phyloP scores from a whole-genome alignment of 768 basidiomycete species.

The Tephrocybe rancida region DNA sequence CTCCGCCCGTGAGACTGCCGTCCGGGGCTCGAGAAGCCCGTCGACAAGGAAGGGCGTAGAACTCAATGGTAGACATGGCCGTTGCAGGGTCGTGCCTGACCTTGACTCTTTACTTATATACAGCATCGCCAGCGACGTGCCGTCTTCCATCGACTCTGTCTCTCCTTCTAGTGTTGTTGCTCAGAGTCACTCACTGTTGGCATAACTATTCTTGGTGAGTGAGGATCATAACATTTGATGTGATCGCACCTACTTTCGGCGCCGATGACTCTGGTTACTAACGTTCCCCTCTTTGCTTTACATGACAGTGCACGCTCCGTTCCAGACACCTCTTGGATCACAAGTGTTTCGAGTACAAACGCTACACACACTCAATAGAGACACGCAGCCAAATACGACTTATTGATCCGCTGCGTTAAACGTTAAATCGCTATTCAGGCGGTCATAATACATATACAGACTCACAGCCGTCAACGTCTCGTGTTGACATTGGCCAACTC shows the following conservation, averaged over 20 bases:
- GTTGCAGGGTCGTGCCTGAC: conserved; percentile 2
- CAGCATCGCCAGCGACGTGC: background rate
- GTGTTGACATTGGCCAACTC: background rate
- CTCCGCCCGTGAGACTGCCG: background rate
- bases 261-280: background rate
- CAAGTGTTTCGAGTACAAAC: no score
- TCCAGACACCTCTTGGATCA: no score
- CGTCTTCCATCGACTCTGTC: background rate
- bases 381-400: no score
- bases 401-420: no score
- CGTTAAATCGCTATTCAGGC: no score
- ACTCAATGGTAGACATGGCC: conserved; percentile 3
- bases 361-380: no score
- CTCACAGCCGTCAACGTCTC: no score
- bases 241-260: conserved; percentile 7
- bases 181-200: background rate
- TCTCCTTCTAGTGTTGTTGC: background rate
- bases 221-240: conserved; percentile 6
- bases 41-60: conserved; percentile 1
- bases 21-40: conserved; percentile 9
- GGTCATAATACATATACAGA: no score
- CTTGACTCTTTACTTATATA: conserved; percentile 3
- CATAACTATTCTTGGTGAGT: background rate
- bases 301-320: no score
- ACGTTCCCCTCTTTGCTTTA: background rate